Percentiles rank a stretch among this genome's conserved stretches.
These are phyloP conservation scores for Leccinum subgranulosum DNA, from an alignment of 768 basidiomycete genomes.

Conservation along the genomic window DNA sequence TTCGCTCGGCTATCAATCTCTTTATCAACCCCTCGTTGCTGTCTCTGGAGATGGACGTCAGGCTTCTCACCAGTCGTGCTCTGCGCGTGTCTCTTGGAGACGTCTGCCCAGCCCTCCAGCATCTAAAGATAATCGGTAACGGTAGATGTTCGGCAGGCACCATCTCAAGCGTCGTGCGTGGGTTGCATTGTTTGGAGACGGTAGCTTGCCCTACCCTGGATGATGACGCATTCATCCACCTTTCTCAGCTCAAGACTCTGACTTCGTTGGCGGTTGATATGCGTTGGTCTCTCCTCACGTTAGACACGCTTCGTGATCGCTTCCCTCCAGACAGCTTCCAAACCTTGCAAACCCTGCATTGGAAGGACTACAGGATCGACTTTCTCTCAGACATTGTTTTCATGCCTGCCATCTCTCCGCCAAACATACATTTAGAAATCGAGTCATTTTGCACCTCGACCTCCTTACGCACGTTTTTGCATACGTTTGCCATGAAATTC, in stretches of 20 bases:
- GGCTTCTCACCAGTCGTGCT: slow-evolving; percentile 8
- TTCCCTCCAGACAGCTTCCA: slow-evolving; percentile 11
- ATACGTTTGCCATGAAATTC: slow-evolving; percentile 9
- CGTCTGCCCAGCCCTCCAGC: slow-evolving; percentile 14
- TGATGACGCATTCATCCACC: slow-evolving; percentile 21
- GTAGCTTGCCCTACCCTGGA: slow-evolving; percentile 20
- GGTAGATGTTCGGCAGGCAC: slow-evolving; percentile 9
- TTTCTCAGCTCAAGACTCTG: slow-evolving; percentile 21
- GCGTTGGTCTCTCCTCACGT: slow-evolving; percentile 20
- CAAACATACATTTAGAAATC: slow-evolving; percentile 16
- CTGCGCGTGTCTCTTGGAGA: slow-evolving; percentile 12
- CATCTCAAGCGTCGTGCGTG: slow-evolving; percentile 15
- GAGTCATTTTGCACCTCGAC: slow-evolving; percentile 21
- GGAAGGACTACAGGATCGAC: slow-evolving; percentile 22
- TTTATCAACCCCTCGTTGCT: slow-evolving; percentile 19
- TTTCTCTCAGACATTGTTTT: slow-evolving; percentile 18
- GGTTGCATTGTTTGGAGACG: slow-evolving; percentile 12
- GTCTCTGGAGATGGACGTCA: slow-evolving; percentile 24
- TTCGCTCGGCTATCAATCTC: slow-evolving; percentile 14
- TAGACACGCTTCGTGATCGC: slow-evolving; percentile 12
- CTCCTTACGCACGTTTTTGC: slow-evolving; percentile 13
- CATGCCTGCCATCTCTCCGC: slow-evolving; percentile 12
- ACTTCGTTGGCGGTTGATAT: slow-evolving; percentile 19
- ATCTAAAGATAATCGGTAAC: slow-evolving; percentile 23
- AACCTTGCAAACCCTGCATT: slow-evolving; percentile 14